Evolutionary conservation across 176 grass and related monocot species (phyloP), one percentile per base, ranked within the genome.

Genomic region (Alloteropsis semialata): DNA sequence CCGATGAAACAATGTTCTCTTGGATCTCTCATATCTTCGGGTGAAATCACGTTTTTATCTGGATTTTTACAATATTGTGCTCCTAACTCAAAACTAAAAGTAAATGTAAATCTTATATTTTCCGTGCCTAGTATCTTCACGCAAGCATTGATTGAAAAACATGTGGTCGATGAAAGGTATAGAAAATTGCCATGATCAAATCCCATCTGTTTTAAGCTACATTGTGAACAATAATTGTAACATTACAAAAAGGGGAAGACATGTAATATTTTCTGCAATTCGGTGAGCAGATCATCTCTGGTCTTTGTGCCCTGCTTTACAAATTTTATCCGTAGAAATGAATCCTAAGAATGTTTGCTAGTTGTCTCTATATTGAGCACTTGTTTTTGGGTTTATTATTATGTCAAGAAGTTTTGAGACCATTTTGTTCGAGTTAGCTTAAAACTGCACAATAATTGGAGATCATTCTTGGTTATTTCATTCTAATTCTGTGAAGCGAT

Each of bases 261-360:
- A n/a, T n/a, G n/a, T n/a, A n/a, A n/a, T n/a, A n/a, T n/a, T n/a
- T n/a, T n/a, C n/a, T n/a, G n/a, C n/a, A n/a, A n/a, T n/a, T n/a
- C n/a, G n/a, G n/a, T 44, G 51, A 59, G 38, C 1, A 78, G 63
- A 3, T n/a, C 12, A 70, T 55, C 21, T 56, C 19, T 30, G 22
- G 34, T n/a, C n/a, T n/a, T 44, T 50, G 65, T 9, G 30, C 45
- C 44, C 13, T 77, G 21, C 28, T 74, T 79, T 30, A 79, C 69
- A 41, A 24, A 48, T 69, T n/a, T 81, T 18, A 53, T 69, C 55
- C 81, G 71, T 85, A 70, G 62, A 45, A 19, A 85, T 62, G 14
- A 84, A 74, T 74, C 59, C 29, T 84, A 16, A 41, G 17, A 59
- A 38, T 25, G 44, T n/a, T n/a, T n/a, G n/a, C n/a, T n/a, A n/a